A percentile compares a stretch with the other conserved stretches of the same genome.
Conservation (phyloP, 768 basidiomycete species). For the Agrocybe chaxingu region DNA sequence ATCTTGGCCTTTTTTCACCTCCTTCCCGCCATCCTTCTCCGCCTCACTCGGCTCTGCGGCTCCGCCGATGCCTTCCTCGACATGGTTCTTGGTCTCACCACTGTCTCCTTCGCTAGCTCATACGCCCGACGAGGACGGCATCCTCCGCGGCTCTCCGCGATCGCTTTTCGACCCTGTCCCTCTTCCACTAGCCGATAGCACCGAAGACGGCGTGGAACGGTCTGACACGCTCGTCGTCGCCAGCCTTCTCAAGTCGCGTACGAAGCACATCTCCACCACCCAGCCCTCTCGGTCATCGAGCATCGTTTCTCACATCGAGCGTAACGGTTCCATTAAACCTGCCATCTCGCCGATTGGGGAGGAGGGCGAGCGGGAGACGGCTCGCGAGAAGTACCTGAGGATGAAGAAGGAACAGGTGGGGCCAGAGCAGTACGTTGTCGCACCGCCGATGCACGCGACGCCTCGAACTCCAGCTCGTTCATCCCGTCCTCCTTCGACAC, state of each 20-base stretch:
- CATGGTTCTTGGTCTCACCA: background rate
- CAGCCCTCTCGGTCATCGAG: conserved; percentile 12
- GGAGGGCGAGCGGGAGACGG: background rate
- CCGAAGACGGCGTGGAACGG: background rate
- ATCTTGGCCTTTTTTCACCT: conserved; percentile 24
- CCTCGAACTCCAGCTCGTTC: no score
- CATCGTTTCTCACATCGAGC: conserved; percentile 18
- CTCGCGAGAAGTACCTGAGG: background rate
- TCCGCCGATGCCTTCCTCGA: background rate
- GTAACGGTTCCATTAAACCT: conserved; percentile 15
- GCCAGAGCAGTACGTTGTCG: no score
- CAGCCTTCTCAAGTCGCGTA: conserved; percentile 13
- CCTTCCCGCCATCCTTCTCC: conserved; percentile 17
- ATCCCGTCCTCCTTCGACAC: no score
- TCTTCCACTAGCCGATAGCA: background rate
- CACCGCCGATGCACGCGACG: no score
- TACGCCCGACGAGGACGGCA: background rate
- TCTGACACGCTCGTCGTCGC: conserved; percentile 11
- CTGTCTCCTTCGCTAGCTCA: background rate
- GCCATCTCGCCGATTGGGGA: background rate
- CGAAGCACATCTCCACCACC: background rate
- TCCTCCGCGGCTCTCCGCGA: background rate
- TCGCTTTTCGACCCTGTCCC: background rate
- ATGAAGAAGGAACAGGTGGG: no score
- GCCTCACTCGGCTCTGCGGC: conserved; percentile 9